These are phyloP conservation scores for Xylariomycetidae sp. DNA, from an alignment of 2,329 filamentous ascomycete species.

Conservation along the genomic window DNA sequence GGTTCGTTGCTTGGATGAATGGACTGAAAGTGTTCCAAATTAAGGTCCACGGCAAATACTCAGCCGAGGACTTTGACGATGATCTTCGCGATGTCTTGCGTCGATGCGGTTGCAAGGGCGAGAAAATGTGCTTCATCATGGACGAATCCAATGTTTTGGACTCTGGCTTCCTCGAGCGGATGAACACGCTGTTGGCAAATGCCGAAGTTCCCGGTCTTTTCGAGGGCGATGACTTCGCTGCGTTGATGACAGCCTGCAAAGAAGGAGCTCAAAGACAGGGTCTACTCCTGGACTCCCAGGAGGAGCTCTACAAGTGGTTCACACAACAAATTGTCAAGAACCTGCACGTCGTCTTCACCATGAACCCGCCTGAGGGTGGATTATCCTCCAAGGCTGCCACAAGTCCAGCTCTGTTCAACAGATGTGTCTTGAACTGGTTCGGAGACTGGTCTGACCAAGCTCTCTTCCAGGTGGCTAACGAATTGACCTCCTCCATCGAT, in stretches of 20 bases:
- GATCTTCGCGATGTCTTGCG: conserved; percentile 91
- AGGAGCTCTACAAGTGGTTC: conserved; percentile 99
- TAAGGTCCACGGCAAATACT: conserved; percentile 98
- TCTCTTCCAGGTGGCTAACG: conserved; percentile 92
- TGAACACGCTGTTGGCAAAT: conserved; percentile 98
- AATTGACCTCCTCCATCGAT: conserved; percentile 94
- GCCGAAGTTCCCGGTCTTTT: conserved; percentile 99
- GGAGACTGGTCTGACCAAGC: conserved; percentile 99
- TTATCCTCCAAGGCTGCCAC: conserved; percentile 94
- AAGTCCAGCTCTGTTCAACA: conserved; percentile 96
- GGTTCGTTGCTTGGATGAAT: conserved; percentile 99
- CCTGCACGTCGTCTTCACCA: conserved; percentile 97
- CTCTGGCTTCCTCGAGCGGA: conserved; percentile 96
- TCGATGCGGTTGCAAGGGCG: conserved; percentile 91
- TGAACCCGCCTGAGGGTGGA: conserved; percentile 97
- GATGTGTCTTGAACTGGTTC: conserved; percentile 99
- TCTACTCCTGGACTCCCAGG: conserved; percentile 89
- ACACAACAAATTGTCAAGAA: conserved; percentile 99
- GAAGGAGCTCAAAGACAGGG: conserved; percentile 96
- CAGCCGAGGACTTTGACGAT: conserved; percentile 96
- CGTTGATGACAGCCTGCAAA: conserved; percentile 99
- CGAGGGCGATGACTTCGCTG: conserved; percentile 96
- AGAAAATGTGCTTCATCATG: conserved; percentile 99
- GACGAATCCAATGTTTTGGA: conserved; percentile 98
- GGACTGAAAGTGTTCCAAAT: conserved; percentile 98